A percentile compares a stretch with the other conserved stretches of the same genome.
Conservation (phyloP, 208 protist genomes). For the Crithidia acanthocephali region DNA sequence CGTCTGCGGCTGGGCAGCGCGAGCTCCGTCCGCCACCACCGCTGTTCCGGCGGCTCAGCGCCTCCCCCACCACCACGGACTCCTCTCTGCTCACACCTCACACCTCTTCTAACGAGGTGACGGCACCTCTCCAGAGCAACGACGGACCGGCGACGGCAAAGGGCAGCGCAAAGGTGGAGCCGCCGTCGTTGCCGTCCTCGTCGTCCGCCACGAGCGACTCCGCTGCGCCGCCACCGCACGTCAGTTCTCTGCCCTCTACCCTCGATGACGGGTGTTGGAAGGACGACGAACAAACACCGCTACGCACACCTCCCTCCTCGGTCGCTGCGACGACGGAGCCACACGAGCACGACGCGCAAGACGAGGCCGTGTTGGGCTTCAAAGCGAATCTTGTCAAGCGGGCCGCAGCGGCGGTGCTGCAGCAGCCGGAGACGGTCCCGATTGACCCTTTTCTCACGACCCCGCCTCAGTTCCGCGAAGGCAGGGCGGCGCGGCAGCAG, state of each 20-base stretch:
- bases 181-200: background rate
- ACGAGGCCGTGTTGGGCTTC: background rate
- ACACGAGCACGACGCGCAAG: background rate
- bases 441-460: slow-evolving; percentile 39
- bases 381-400: background rate
- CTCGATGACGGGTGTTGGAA: slow-evolving; percentile 39
- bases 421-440: slow-evolving; percentile 21
- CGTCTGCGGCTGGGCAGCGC: background rate
- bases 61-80: background rate
- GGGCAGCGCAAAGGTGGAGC: no score
- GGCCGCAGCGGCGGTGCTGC: background rate
- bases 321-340: background rate
- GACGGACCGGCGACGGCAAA: background rate
- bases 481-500: background rate
- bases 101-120: background rate
- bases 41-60: background rate
- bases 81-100: slow-evolving; percentile 7
- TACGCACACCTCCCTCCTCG: slow-evolving; percentile 6
- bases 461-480: slow-evolving; percentile 16
- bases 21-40: slow-evolving; percentile 11
- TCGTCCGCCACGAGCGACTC: background rate
- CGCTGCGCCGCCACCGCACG: background rate
- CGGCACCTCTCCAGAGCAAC: background rate
- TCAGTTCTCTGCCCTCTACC: slow-evolving; percentile 30
- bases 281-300: slow-evolving; percentile 17